Evolutionary conservation across 352 stramenopile genomes (phyloP).

Genomic region (Phytopythium aichiense): DNA sequence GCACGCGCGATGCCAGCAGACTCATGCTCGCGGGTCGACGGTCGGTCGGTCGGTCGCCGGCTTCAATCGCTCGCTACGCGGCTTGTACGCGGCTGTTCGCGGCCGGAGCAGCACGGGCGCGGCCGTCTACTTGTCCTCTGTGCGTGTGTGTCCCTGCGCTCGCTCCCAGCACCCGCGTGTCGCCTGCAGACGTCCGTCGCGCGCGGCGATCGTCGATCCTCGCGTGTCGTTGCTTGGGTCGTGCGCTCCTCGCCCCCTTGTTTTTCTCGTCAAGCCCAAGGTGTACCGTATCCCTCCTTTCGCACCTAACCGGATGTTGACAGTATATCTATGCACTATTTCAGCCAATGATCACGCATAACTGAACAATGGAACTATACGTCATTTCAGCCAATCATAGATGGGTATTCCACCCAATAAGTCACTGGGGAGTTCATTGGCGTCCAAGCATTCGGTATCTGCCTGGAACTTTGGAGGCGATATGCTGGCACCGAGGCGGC

Average conservation of each 20-base stretch:
- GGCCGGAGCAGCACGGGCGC: neutral
- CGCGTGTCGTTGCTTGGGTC: neutral
- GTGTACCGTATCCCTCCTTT: neutral
- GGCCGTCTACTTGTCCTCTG: neutral
- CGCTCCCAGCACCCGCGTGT: neutral
- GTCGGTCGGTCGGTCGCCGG: neutral
- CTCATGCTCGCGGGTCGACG: neutral
- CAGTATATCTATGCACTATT: neutral
- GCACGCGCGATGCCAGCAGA: conserved; percentile 39
- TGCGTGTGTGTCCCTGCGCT: neutral
- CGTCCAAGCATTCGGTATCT: neutral
- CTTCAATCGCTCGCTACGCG: neutral
- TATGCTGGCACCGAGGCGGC: conserved; percentile 18
- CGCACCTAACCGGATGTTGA: conserved; percentile 2
- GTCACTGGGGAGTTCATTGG: neutral
- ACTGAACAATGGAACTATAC: neutral
- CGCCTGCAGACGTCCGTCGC: neutral
- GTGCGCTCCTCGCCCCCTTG: conserved; percentile 1
- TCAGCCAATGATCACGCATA: neutral
- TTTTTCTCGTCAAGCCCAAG: neutral
- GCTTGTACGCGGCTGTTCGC: neutral
- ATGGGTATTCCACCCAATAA: neutral
- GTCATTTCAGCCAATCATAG: neutral
- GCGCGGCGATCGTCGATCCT: neutral
- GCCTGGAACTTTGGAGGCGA: neutral